Base-by-base conservation (phyloP, 495 filamentous ascomycete genomes). In the Penicillium herquei region DNA sequence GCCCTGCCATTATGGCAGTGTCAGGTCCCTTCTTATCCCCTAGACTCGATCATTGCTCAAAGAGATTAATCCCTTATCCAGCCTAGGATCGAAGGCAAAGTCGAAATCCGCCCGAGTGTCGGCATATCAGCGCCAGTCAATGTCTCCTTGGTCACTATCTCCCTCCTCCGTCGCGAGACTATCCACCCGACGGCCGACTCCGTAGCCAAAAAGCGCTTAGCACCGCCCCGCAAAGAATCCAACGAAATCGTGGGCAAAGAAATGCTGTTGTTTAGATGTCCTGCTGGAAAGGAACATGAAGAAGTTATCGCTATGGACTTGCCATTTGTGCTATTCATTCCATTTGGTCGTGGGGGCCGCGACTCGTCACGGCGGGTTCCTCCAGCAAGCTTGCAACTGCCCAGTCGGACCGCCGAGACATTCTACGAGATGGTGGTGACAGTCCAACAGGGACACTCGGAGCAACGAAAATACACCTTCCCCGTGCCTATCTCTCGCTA, bases 181-280 rank as follows among this genome's bases (percentile, higher is more conserved):
- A 98, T 98, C 63, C 94, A 98, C 70, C 95, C 94, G 10, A 86
- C 90, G 30, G 94, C 94, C 61, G 95, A 97, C 67, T 95, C 91
- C 42, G 78, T 98, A 56, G 87, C 93, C 51, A 95, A 93, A 70
- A 95, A 90, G 57, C 92, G 91, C 66, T 81, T 98, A 21, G 92
- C 91, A 4, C 91, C 95, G 7, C 93, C 95, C 41, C 80, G 94
- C 60, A 92, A 94, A 67, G 94, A 98, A 68, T 87, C 91, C 34
- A 86, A 85, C 37, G 92, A 96, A 70, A 82, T 96, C 52, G 92
- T 98, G 21, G 95, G 95, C 54, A 96, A 96, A 66, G 95, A 98
- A 73, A 88, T 96, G 80, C 78, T 96, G 32, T 74, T 98, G 53
- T 98, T 90, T 65, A 86, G 92, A 54, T 96, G 92, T 67, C 79